Conservation (phyloP, 2,329 filamentous ascomycete genomes). For the Aspergillus oerlinghausenensis region DNA sequence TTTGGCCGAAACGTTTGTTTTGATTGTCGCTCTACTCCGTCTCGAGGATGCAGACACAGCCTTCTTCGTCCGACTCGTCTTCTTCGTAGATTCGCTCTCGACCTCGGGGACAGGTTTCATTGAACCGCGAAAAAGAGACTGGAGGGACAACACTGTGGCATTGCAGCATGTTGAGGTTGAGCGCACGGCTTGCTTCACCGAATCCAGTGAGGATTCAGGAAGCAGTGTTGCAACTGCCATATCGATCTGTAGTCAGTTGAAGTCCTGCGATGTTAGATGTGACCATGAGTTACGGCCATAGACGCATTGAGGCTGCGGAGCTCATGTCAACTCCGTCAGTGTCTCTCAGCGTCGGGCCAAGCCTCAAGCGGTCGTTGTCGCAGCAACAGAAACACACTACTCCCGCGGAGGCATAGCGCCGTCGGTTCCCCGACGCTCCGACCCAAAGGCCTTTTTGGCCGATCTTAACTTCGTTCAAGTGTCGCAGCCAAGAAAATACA, state of each 20-base stretch:
- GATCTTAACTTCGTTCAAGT: neutral
- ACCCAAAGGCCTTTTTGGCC: neutral
- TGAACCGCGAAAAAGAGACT: slow-evolving; percentile 33
- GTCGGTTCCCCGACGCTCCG: neutral
- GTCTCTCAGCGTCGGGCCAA: slow-evolving; percentile 2
- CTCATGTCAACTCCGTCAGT: neutral
- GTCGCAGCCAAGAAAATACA: neutral
- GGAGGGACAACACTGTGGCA: slow-evolving; percentile 36
- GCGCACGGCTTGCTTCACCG: slow-evolving; percentile 52
- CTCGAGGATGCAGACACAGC: slow-evolving; percentile 14
- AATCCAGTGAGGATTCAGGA: slow-evolving; percentile 30
- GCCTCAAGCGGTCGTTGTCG: slow-evolving; percentile 9
- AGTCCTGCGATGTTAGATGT: slow-evolving; percentile 6
- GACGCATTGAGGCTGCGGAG: slow-evolving; percentile 1
- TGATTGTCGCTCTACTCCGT: slow-evolving; percentile 22
- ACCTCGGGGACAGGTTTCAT: slow-evolving; percentile 19
- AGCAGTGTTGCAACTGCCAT: slow-evolving; percentile 33
- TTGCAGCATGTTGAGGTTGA: slow-evolving; percentile 52
- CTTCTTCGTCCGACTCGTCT: slow-evolving; percentile 22
- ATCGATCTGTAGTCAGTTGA: slow-evolving; percentile 3
- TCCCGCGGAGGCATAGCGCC: slow-evolving; percentile 8
- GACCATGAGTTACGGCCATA: slow-evolving; percentile 14
- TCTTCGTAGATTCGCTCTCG: slow-evolving; percentile 17
- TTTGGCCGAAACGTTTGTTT: slow-evolving; percentile 21
- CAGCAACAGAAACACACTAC: slow-evolving; percentile 12